Evolutionary conservation across 352 stramenopile genomes (phyloP), one percentile per base, ranked within the genome.

Genomic region (Globisporangium heterothallicum): DNA sequence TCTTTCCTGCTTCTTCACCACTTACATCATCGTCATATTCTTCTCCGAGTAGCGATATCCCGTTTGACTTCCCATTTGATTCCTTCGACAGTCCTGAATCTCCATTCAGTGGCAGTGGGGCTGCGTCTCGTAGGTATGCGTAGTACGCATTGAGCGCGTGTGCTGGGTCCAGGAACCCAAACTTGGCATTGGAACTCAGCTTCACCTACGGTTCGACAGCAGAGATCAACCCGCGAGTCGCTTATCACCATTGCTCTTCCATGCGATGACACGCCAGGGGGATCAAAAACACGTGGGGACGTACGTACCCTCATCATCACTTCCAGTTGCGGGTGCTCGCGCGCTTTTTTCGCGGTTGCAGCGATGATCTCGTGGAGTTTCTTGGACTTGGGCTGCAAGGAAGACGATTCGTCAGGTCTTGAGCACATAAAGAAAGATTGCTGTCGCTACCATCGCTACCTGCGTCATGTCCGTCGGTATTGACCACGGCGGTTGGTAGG

Each of bases 321-420:
- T 49, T 80, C 69, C 6, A 83, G 47, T 41, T 78, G 72, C 19
- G 61, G 54, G 47, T 74, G 46, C 3, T 46, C 53, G 22, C 69
- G 66, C 25, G 66, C 69, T 21, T 74, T 79, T 41, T 70, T 72
- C 6, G 72, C 72, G 2, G 72, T 79, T 25, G 70, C 64, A 51
- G 63, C 43, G 21, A 82, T 35, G 49, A 82, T 66, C 29, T 70
- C 64, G 52, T 79, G 68, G 24, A 56, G 52, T 35, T 63, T 78
- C 45, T 66, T 65, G 1, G 70, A 78, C 46, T 61, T 70, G 21
- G 71, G 71, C 71, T 82, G 34, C 12, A 35, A 42, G n/a, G n/a
- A n/a, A n/a, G n/a, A n/a, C n/a, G n/a, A n/a, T n/a, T n/a, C n/a
- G n/a, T n/a, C n/a, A n/a, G n/a, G n/a, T n/a, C n/a, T n/a, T n/a